Conservation (phyloP, 177 flowering plant genomes). For the Tripterygium wilfordii region DNA sequence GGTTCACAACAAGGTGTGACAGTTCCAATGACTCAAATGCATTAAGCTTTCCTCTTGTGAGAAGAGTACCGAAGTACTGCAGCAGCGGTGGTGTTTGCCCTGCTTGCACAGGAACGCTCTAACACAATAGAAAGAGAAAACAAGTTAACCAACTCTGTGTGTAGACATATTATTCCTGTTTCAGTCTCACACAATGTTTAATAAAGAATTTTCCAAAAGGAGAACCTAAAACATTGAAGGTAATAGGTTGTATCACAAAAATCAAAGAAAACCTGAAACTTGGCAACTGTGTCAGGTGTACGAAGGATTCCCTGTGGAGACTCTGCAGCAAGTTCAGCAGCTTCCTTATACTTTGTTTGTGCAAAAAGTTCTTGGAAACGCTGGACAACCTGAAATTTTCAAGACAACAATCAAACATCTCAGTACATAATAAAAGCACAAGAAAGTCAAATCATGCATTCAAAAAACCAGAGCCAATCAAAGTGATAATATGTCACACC, state of each 20-base stretch:
- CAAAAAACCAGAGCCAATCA: too few species aligned
- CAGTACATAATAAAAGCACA: neutral
- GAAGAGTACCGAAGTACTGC: constrained; percentile 94
- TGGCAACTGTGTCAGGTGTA: constrained; percentile 97
- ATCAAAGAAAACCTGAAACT: constrained; percentile 71
- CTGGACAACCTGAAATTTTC: constrained; percentile 78
- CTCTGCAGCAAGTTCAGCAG: constrained; percentile 99
- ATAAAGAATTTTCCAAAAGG: too few species aligned
- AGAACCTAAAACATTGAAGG: too few species aligned
- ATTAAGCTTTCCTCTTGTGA: constrained; percentile 94
- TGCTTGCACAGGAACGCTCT: constrained; percentile 99
- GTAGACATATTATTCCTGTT: too few species aligned
- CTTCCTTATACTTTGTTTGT: constrained; percentile 97
- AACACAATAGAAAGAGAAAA: too few species aligned
- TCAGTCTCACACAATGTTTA: too few species aligned
- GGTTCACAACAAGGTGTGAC: constrained; percentile 96
- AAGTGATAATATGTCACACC: too few species aligned
- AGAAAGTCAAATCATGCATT: too few species aligned
- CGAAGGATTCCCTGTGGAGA: constrained; percentile 97
- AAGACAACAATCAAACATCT: constrained; percentile 6
- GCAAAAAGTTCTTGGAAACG: constrained; percentile 99
- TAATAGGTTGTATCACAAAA: too few species aligned
- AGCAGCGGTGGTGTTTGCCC: constrained; percentile 96
- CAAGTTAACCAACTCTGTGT: too few species aligned
- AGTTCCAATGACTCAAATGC: constrained; percentile 94